Percentiles rank a stretch among this genome's conserved stretches.
Evolutionary conservation across 441 rosid species (phyloP).

Genomic region (Pelargonium australe): DNA sequence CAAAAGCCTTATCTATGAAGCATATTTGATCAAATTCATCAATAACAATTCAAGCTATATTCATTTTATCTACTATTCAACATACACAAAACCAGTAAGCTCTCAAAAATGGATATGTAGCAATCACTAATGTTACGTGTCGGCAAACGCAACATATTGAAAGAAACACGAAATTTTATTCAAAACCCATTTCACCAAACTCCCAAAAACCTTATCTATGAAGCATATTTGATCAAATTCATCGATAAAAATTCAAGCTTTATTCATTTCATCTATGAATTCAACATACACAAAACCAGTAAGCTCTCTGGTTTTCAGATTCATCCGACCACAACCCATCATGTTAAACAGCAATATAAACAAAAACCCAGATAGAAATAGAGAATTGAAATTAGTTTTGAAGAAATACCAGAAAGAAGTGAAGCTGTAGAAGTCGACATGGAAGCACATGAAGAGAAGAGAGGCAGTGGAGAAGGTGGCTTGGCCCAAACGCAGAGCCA

Average conservation of each 20-base stretch:
- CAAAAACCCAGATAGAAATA: not conserved
- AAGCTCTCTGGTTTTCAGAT: not conserved
- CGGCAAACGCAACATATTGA: too few relatives aligned
- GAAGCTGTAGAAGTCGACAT: conserved; percentile 52
- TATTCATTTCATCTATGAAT: not conserved
- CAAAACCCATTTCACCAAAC: not conserved
- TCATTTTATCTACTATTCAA: not conserved
- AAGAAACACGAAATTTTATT: too few relatives aligned
- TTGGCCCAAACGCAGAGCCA: conserved; percentile 64
- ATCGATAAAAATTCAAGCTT: too few relatives aligned
- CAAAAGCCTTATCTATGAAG: not conserved
- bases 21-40: not conserved
- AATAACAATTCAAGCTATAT: too few relatives aligned
- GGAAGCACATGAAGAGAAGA: conserved; percentile 56
- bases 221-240: not conserved
- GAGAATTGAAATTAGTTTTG: not conserved
- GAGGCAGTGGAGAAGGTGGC: conserved; percentile 50
- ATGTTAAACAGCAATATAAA: too few relatives aligned
- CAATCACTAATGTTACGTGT: too few relatives aligned
- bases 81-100: not conserved
- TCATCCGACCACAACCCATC: too few relatives aligned
- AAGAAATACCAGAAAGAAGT: conserved; percentile 52
- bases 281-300: not conserved
- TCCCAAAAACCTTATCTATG: not conserved
- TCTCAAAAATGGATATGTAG: not conserved